Evolutionary conservation across 257 asterid species (phyloP).

Genomic region (Solanum medicagineum): DNA sequence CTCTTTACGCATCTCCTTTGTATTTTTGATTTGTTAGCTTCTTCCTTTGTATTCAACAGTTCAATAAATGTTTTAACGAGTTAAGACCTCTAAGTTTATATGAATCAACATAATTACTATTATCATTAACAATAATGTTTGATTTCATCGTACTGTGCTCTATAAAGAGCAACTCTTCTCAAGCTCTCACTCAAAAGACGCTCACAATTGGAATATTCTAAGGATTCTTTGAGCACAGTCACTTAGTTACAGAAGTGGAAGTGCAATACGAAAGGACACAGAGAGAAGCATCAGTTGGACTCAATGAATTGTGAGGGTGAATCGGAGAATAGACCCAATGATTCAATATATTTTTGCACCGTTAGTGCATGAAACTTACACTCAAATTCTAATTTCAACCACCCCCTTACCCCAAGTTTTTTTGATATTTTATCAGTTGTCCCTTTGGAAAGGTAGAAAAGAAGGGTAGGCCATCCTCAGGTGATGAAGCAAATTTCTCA

Average conservation of each 20-base stretch:
- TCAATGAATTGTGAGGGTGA: not conserved
- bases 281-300: not conserved
- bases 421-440: no score
- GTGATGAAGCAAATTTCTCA: not conserved
- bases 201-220: no score
- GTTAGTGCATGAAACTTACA: not conserved
- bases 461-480: not conserved
- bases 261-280: not conserved
- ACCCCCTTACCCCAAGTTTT: not conserved
- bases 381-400: not conserved
- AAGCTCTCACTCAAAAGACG: no score
- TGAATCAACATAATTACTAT: no score
- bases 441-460: not conserved
- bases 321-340: not conserved
- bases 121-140: no score
- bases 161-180: no score
- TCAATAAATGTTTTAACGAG: no score
- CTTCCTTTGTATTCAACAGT: no score
- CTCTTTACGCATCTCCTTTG: not conserved
- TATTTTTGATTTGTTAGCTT: no score
- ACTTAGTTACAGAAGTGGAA: not conserved
- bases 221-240: not conserved
- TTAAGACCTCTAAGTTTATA: not conserved
- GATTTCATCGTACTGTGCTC: no score
- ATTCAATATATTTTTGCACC: not conserved